A percentile compares a stretch with the other conserved stretches of the same genome.
phyloP scores from a whole-genome alignment of 169 alveolate species.

The Miamiensis avidus region DNA sequence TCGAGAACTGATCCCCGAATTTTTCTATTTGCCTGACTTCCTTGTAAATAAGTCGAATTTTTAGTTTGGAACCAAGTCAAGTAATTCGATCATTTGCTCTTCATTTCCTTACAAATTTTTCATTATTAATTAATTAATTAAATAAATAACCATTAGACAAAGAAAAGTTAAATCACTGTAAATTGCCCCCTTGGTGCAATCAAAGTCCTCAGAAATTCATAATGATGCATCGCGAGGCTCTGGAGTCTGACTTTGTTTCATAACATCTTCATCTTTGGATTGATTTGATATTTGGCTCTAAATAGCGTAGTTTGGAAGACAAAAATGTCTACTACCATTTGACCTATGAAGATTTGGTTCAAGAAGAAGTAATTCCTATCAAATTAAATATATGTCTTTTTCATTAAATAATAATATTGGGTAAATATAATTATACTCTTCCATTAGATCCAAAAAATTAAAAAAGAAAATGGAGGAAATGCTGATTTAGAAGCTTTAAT shows the following conservation, averaged over 20 bases:
- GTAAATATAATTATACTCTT: neutral
- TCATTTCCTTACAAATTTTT: no score
- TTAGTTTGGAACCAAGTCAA: constrained; percentile 34
- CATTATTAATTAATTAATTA: no score
- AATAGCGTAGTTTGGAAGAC: constrained; percentile 69
- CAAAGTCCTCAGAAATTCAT: constrained; percentile 13
- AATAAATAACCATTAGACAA: no score
- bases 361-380: neutral
- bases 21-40: constrained; percentile 87
- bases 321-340: constrained; percentile 30
- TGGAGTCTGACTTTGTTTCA: constrained; percentile 95
- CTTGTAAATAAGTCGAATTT: constrained; percentile 70
- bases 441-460: neutral
- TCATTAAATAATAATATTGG: no score
- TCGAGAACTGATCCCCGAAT: constrained; percentile 83
- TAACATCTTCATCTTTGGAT: constrained; percentile 94
- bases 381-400: no score
- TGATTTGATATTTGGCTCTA: constrained; percentile 96
- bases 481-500: neutral
- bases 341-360: constrained; percentile 7
- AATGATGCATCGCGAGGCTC: constrained; percentile 61
- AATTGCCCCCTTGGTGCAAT: constrained; percentile 8
- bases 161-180: neutral
- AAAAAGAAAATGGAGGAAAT: neutral
- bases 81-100: no score